Evolutionary conservation across 306 rosid species (phyloP).

Genomic region (Styphnolobium japonicum): DNA sequence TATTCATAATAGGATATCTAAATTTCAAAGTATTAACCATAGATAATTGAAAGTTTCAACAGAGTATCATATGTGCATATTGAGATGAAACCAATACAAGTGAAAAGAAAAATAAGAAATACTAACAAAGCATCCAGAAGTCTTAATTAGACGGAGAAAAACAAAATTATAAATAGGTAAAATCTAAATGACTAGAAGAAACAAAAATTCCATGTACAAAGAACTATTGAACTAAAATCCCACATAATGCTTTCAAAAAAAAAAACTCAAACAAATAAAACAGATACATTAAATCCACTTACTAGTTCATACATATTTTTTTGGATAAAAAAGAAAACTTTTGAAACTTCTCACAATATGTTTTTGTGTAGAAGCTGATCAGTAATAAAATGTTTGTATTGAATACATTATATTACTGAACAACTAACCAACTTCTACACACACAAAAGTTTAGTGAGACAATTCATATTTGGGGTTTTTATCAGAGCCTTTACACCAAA

Average conservation of each 20-base stretch:
- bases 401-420: background rate
- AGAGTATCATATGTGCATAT: background rate
- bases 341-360: background rate
- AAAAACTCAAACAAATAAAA: background rate
- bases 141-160: slow-evolving; percentile 6
- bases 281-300: background rate
- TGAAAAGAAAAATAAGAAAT: slow-evolving; percentile 11
- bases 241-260: background rate
- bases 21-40: background rate
- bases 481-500: slow-evolving; percentile 5
- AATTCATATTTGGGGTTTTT: background rate
- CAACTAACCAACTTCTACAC: background rate
- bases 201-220: background rate
- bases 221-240: background rate
- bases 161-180: no score
- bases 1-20: background rate
- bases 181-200: no score
- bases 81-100: background rate
- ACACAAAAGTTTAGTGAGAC: no score
- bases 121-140: background rate
- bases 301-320: background rate
- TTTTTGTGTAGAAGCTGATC: background rate
- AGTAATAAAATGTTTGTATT: background rate
- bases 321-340: background rate
- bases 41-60: background rate